Conservation (phyloP, 2,329 filamentous ascomycete genomes). For the Exophiala calicioides region DNA sequence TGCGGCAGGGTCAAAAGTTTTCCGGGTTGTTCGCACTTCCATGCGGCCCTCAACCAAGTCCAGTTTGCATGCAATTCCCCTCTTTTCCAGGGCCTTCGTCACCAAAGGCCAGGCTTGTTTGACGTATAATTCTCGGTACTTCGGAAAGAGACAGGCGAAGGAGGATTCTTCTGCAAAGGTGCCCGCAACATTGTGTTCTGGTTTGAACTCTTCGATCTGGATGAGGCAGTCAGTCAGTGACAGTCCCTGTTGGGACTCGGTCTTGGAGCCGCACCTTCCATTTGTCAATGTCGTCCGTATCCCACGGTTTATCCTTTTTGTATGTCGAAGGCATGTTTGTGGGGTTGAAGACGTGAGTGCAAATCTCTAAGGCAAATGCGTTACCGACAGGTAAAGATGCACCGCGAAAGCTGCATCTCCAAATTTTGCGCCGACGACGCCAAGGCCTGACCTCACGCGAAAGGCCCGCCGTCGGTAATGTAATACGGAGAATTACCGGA, state of each 20-base stretch:
- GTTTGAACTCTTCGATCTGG: conserved; percentile 77
- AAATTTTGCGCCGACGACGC: no score
- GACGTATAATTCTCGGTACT: conserved; percentile 93
- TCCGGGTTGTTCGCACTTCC: conserved; percentile 92
- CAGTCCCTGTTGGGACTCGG: no score
- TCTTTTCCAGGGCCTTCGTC: conserved; percentile 81
- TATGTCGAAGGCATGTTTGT: conserved; percentile 77
- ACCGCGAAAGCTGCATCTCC: no score
- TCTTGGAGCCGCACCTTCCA: conserved; percentile 84
- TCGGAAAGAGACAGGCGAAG: conserved; percentile 82
- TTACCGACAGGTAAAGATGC: no score
- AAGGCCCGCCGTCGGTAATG: no score
- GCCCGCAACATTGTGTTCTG: conserved; percentile 80
- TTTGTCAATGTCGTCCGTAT: conserved; percentile 95
- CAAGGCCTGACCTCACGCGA: no score
- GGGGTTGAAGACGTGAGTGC: no score
- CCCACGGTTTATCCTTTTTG: conserved; percentile 89
- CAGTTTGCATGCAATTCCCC: conserved; percentile 84
- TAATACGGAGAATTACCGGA: no score
- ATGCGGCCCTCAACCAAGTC: conserved; percentile 95
- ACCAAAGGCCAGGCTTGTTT: conserved; percentile 91
- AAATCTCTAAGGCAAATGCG: no score
- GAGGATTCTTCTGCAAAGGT: conserved; percentile 91
- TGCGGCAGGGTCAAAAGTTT: conserved; percentile 86
- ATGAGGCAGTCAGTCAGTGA: no score